Evolutionary conservation across 306 rosid genomes (phyloP), one percentile per base, ranked within the genome.

Genomic region (Medicago ruthenica): DNA sequence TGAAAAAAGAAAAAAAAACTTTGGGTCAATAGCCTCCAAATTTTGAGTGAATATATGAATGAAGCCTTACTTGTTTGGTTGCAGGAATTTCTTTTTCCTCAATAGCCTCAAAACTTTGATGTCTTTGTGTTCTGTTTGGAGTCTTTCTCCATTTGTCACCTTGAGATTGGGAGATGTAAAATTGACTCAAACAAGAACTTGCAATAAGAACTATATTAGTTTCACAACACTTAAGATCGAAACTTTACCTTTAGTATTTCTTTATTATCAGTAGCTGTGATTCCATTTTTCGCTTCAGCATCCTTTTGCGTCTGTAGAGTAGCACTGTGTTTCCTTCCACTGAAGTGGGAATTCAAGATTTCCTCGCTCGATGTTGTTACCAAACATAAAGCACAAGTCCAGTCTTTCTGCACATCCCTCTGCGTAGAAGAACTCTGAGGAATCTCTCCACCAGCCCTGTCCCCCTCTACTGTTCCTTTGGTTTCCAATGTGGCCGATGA

Each of bases 361-460:
- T 0, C 17, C 75, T 70, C 81, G n/a, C n/a, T n/a, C n/a, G n/a
- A n/a, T 0, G 61, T 31, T 44, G 53, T 87, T 67, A 87, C 47
- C 36, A 75, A 79, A 76, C 88, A 87, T 27, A 87, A 59, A 39
- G 81, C 83, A 40, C 88, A 85, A 34, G 69, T 73, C 91, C 89
- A 85, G 76, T 74, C 83, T 75, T 84, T 89, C 63, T 76, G 88
- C 27, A 85, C 74, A 15, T 75, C 60, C 71, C 48, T 55, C 14
- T 81, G 70, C 9, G 50, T 54, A 37, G 71, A 40, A 50, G 71
- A 40, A 50, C 50, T 68, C 53, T 58, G 34, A n/a, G 76, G 65
- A 78, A 70, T 2, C 74, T 82, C 87, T 39, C 37, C 70, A 22
- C 18, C 21, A 57, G 48, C 50, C n/a, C 5, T 57, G 34, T 41